Conservation (phyloP, 768 basidiomycete species). For the Termitomyces sp. region DNA sequence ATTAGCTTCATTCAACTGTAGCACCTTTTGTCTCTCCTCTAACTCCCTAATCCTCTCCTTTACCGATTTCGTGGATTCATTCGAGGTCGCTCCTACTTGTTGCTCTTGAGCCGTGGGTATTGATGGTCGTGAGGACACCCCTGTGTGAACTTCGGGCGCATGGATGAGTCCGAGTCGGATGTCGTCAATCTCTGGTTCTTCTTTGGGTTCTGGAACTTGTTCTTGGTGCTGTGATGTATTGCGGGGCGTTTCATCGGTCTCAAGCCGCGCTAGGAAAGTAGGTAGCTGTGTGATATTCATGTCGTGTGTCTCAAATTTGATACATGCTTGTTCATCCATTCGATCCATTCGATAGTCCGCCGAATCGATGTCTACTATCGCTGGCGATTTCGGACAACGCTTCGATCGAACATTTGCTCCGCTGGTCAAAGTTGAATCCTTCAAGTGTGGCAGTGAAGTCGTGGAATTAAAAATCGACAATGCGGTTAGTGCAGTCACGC, state of each 20-base stretch:
- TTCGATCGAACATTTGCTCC: neutral
- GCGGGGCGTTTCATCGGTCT: neutral
- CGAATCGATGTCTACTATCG: neutral
- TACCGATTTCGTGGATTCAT: neutral
- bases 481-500: neutral
- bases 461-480: neutral
- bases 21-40: neutral
- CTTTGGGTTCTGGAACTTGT: neutral
- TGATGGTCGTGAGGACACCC: neutral
- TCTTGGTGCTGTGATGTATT: neutral
- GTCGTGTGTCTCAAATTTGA: neutral
- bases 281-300: neutral
- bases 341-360: neutral
- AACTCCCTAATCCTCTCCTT: neutral
- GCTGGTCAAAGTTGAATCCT: neutral
- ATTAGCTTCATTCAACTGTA: neutral
- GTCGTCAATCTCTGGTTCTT: neutral
- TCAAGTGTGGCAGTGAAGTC: neutral
- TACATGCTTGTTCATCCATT: neutral
- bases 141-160: neutral
- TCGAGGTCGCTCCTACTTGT: neutral
- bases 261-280: neutral
- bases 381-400: neutral
- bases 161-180: neutral
- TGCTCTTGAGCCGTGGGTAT: neutral